Percentiles rank a stretch among this genome's conserved stretches.
These are phyloP conservation scores for Solanum arcanum DNA, from an alignment of 257 asterid species.

Conservation along the genomic window DNA sequence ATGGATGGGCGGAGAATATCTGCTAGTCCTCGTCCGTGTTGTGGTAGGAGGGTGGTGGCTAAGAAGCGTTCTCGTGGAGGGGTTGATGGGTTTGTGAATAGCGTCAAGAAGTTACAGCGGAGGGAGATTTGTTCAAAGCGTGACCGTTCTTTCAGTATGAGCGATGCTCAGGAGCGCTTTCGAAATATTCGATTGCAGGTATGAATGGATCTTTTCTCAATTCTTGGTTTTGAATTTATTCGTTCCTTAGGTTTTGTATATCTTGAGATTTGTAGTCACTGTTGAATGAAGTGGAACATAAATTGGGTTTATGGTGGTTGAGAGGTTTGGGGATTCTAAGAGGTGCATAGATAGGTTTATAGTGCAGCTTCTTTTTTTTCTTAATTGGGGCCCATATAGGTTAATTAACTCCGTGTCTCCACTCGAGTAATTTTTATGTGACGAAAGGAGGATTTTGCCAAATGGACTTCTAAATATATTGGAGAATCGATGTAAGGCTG, in stretches of 20 bases:
- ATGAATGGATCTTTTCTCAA: neutral
- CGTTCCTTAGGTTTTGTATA: neutral
- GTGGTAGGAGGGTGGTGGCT: slow-evolving; percentile 87
- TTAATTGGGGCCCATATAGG: neutral
- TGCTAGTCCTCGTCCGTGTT: slow-evolving; percentile 91
- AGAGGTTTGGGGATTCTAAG: neutral
- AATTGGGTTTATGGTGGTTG: neutral
- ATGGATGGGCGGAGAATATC: slow-evolving; percentile 92
- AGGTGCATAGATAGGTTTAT: neutral
- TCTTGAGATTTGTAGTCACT: neutral
- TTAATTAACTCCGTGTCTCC: neutral
- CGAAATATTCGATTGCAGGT: slow-evolving; percentile 92
- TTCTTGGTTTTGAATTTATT: neutral
- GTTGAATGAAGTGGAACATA: neutral
- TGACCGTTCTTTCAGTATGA: slow-evolving; percentile 8
- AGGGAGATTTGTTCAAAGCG: slow-evolving; percentile 10
- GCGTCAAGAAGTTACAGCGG: slow-evolving; percentile 14
- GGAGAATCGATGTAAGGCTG: neutral
- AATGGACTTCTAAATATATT: neutral
- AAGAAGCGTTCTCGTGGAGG: slow-evolving; percentile 85
- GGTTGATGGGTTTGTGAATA: slow-evolving; percentile 44
- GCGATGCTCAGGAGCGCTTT: slow-evolving; percentile 24
- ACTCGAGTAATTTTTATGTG: neutral
- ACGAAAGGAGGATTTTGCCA: neutral
- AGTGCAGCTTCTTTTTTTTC: neutral